Evolutionary conservation across 1,139 yeast genomes (phyloP), one percentile per base, ranked within the genome.

Genomic region (Yamadazyma conglobata): DNA sequence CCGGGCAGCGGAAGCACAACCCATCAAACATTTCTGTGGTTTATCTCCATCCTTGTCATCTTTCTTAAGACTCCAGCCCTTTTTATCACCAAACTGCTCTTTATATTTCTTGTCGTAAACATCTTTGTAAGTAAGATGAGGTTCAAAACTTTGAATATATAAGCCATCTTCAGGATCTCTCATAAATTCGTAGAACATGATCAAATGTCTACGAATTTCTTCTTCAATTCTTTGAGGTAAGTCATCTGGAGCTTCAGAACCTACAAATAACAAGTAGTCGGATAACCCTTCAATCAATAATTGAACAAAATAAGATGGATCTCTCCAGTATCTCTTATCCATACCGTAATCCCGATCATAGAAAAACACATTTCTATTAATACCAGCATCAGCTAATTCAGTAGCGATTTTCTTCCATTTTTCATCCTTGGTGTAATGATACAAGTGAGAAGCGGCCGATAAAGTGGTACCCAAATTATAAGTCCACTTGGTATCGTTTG

Each of bases 401-500:
- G 67, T 70, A 4, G 88, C 83, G 34, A 70, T 67, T 10, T 66
- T 50, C 44, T 66, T 59, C 78, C 83, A 79, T 45, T 73, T 64
- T 11, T 60, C 54, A 40, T 79, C 77, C 19, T 62, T 54, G 13
- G 85, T 80, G 37, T 64, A 58, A 36, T 60, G 62, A 46, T 70
- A 79, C 40, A 81, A 56, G 43, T 70, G 60, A 7, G 74, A 53
- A 5, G 77, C 67, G 1, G 79, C 75, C 7, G 81, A 72, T 25
- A 80, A 48, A 0, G 86, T 75, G 4, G 82, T 70, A 11, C 89
- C 88, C 17, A 77, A 70, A 54, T 80, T 80, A 53, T 81, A 81
- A n/a, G 83, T 69, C 77, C 81, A 77, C 52, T 80, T 79, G 39
- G 69, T 68, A 15, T 62, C 61, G 43, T 77, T 71, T 6, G 68